A percentile compares a stretch with the other conserved stretches of the same genome.
Evolutionary conservation across 139 green algal species (phyloP).

Genomic region (Tetradesmus obliquus): DNA sequence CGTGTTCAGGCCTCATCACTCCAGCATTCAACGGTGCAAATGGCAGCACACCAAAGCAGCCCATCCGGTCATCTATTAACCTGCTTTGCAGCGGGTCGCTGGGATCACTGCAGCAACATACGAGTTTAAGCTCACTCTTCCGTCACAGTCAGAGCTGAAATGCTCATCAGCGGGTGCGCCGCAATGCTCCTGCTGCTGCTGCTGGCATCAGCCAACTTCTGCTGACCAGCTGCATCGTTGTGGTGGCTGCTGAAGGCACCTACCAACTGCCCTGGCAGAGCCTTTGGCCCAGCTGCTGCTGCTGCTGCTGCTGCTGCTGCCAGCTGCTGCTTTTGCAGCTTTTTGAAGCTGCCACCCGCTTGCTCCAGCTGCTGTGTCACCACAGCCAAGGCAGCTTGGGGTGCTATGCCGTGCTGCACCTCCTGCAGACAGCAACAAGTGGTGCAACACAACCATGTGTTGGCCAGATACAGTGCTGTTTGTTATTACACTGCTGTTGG

Average conservation of each 20-base stretch:
- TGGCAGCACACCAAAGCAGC: too few relatives aligned
- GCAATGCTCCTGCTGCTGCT: not conserved
- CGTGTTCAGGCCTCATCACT: too few relatives aligned
- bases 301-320: not conserved
- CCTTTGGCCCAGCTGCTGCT: not conserved
- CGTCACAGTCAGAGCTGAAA: not conserved
- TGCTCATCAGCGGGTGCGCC: not conserved
- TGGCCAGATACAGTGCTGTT: too few relatives aligned
- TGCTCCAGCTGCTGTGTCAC: conserved; percentile 14
- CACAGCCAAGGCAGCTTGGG: not conserved
- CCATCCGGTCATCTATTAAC: too few relatives aligned
- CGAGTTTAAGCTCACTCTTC: not conserved
- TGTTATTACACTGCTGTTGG: too few relatives aligned
- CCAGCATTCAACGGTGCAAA: too few relatives aligned
- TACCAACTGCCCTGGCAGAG: not conserved
- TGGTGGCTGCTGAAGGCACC: not conserved
- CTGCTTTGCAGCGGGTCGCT: not conserved
- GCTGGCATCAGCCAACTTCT: not conserved
- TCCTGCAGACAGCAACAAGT: not conserved
- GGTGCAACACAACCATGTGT: not conserved
- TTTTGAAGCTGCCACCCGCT: conserved; percentile 33
- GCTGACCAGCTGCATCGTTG: not conserved
- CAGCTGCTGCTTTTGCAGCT: conserved; percentile 1
- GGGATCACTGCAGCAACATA: too few relatives aligned
- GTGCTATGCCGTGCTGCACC: not conserved